Evolutionary conservation across 2,329 filamentous ascomycete genomes (phyloP).

Genomic region (Penicillium oxalicum): DNA sequence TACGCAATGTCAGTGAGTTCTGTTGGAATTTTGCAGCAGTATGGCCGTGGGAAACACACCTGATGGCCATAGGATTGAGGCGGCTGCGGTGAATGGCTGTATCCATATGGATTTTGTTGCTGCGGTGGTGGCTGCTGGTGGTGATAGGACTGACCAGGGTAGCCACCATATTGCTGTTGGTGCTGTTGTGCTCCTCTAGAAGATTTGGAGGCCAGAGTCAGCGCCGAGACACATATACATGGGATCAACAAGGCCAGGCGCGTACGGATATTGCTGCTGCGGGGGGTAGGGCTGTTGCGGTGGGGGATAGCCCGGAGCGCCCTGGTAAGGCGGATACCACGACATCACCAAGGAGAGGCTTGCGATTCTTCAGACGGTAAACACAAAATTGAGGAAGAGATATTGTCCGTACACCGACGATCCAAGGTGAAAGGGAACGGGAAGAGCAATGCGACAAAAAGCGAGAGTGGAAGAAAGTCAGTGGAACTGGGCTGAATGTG

Average conservation of each 20-base stretch:
- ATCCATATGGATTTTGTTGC: conserved; percentile 36
- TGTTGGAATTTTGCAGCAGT: not conserved
- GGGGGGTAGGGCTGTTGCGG: conserved; percentile 37
- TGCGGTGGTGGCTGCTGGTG: conserved; percentile 44
- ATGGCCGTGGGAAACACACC: conserved; percentile 22
- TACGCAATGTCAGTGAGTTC: not conserved
- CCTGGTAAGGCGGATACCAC: conserved; percentile 57
- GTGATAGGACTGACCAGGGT: conserved; percentile 33
- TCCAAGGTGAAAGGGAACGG: not conserved
- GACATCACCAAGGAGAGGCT: conserved; percentile 47
- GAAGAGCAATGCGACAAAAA: conserved; percentile 2
- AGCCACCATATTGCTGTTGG: conserved; percentile 33
- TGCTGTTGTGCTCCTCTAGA: conserved; percentile 31
- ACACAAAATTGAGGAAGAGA: too few relatives aligned
- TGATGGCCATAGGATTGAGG: conserved; percentile 34
- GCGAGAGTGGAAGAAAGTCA: conserved; percentile 7
- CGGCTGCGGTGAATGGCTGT: conserved; percentile 39
- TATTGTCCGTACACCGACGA: too few relatives aligned
- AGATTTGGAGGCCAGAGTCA: conserved; percentile 5
- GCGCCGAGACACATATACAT: not conserved
- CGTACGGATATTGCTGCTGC: conserved; percentile 39
- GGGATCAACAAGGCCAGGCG: conserved; percentile 10
- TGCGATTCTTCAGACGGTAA: conserved; percentile 2
- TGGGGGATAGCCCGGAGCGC: conserved; percentile 52
- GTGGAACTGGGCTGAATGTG: conserved; percentile 12